Conservation (phyloP, 352 stramenopile species). For the Phytophthora parvispora region DNA sequence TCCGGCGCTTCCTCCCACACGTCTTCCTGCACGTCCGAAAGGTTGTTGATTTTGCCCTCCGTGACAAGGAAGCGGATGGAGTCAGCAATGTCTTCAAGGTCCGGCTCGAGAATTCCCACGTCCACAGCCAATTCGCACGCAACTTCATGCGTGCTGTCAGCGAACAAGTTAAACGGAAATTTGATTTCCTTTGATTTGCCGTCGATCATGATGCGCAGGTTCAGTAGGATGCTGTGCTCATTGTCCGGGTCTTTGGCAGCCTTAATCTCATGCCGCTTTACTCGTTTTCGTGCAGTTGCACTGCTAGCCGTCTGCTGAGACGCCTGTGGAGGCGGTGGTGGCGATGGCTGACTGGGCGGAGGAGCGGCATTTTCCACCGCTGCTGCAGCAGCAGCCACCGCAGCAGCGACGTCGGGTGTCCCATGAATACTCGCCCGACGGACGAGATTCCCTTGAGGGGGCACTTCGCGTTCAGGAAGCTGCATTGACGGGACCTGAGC, state of each 20-base stretch:
- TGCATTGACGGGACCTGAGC: slow-evolving; percentile 36
- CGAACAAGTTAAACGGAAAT: slow-evolving; percentile 97
- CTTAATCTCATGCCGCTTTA: slow-evolving; percentile 88
- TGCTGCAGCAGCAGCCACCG: slow-evolving; percentile 18
- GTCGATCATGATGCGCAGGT: slow-evolving; percentile 91
- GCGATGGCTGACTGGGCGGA: slow-evolving; percentile 16
- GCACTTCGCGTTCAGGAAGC: slow-evolving; percentile 41
- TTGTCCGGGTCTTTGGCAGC: slow-evolving; percentile 84
- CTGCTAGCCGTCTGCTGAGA: slow-evolving; percentile 6
- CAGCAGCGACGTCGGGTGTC: slow-evolving; percentile 15
- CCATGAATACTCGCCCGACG: slow-evolving; percentile 48
- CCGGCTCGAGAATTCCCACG: slow-evolving; percentile 93
- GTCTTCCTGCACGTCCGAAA: slow-evolving; percentile 79
- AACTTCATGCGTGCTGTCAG: slow-evolving; percentile 95
- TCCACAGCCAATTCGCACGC: slow-evolving; percentile 96
- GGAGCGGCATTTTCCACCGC: slow-evolving; percentile 11
- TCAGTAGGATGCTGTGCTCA: slow-evolving; percentile 89
- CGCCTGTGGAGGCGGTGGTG: slow-evolving; percentile 2
- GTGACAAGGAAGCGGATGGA: slow-evolving; percentile 93
- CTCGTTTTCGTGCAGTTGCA: slow-evolving; percentile 51
- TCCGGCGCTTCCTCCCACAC: slow-evolving; percentile 91
- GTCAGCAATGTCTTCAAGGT: slow-evolving; percentile 95
- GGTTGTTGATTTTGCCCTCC: slow-evolving; percentile 89
- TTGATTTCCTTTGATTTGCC: slow-evolving; percentile 97
- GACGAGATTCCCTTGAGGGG: slow-evolving; percentile 25